Conservation (phyloP, 371 early-diverging fungal genomes). For the Chytridium lagenaria region DNA sequence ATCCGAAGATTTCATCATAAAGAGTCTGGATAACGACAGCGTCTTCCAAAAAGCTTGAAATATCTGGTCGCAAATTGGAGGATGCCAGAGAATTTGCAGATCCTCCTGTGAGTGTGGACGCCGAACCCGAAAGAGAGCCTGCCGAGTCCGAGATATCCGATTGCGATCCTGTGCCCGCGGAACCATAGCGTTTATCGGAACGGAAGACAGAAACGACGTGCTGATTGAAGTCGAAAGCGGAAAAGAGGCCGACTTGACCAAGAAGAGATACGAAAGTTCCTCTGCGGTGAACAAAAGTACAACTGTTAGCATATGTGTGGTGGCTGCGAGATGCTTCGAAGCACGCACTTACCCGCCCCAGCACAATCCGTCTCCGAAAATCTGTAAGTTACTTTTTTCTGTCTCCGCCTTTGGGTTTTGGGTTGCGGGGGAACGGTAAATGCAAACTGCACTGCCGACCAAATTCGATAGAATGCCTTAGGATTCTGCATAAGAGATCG, state of each 20-base stretch:
- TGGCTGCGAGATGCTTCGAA: too few relatives aligned
- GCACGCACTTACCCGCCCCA: conserved; percentile 48
- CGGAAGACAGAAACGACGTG: conserved; percentile 40
- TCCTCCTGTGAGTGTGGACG: background rate
- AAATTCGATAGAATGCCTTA: conserved; percentile 44
- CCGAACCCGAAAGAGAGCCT: background rate
- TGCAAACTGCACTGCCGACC: conserved; percentile 52
- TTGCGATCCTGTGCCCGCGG: background rate
- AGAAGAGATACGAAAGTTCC: conserved; percentile 42
- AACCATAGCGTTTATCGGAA: conserved; percentile 30
- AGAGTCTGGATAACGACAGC: background rate
- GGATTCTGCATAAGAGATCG: conserved; percentile 32
- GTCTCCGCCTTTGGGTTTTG: background rate
- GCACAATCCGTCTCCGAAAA: conserved; percentile 54
- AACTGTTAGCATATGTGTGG: too few relatives aligned
- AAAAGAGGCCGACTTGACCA: conserved; percentile 40
- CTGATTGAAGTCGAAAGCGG: conserved; percentile 51
- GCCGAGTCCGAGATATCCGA: background rate
- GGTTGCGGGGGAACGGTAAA: conserved; percentile 38
- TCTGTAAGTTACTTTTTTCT: conserved; percentile 35
- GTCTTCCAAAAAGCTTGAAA: background rate
- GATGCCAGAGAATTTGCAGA: background rate
- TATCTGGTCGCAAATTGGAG: background rate
- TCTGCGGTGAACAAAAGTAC: conserved; percentile 20
- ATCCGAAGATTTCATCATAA: background rate